Percentiles rank a stretch among this genome's conserved stretches.
phyloP scores from a whole-genome alignment of 495 filamentous ascomycete genomes.

The Penicillium egyptiacum region DNA sequence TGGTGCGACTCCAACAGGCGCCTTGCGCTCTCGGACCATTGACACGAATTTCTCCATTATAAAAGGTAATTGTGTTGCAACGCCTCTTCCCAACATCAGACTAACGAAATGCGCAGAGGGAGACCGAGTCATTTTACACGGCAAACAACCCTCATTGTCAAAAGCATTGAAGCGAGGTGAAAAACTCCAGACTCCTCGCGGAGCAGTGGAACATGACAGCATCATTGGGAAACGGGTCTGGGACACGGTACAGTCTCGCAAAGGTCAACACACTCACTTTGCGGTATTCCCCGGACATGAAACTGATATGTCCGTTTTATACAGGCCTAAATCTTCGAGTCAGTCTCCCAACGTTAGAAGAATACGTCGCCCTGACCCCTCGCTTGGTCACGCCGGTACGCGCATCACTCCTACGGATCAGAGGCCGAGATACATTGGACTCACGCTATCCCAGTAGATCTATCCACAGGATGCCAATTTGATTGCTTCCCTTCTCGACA shows the following conservation, averaged over 20 bases:
- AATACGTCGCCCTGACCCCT: conserved; percentile 64
- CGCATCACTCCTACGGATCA: conserved; percentile 4
- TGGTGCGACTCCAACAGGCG: conserved; percentile 24
- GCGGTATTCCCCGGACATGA: neutral
- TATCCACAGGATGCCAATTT: conserved; percentile 70
- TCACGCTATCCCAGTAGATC: conserved; percentile 52
- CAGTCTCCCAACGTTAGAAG: conserved; percentile 63
- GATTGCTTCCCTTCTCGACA: conserved; percentile 72
- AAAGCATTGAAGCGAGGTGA: conserved; percentile 48
- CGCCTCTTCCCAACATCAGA: neutral
- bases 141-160: conserved; percentile 50
- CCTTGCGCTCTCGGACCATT: conserved; percentile 30
- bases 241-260: conserved; percentile 53
- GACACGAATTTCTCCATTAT: conserved; percentile 45
- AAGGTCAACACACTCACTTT: conserved; percentile 30
- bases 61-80: conserved; percentile 30
- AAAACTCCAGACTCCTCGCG: conserved; percentile 49
- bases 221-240: conserved; percentile 64
- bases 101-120: conserved; percentile 45
- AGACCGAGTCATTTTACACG: conserved; percentile 57
- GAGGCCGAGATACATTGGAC: conserved; percentile 10
- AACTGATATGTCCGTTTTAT: conserved; percentile 8
- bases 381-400: conserved; percentile 72
- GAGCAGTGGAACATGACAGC: conserved; percentile 54
- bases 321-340: conserved; percentile 49